Conservation (phyloP, 1,284 basidiomycete genomes). For the Boletus smithii region DNA sequence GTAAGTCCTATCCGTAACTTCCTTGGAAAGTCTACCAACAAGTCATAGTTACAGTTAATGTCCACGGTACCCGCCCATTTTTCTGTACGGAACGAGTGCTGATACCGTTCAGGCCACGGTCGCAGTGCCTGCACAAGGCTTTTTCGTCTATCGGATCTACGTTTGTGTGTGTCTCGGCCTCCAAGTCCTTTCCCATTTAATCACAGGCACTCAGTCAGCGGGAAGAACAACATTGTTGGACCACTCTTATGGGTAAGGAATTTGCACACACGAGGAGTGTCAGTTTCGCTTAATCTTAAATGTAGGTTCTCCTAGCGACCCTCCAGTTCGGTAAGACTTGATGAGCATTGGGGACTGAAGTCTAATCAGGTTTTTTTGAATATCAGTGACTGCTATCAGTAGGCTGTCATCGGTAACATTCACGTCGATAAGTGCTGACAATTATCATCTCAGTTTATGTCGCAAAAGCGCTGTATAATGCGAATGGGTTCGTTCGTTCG, state of each 20-base stretch:
- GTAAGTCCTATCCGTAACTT: conserved; percentile 6
- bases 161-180: too few species aligned
- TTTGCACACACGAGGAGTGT: too few species aligned
- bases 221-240: not conserved
- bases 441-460: not conserved
- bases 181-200: too few species aligned
- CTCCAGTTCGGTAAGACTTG: too few species aligned
- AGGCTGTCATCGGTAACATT: not conserved
- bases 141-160: too few species aligned
- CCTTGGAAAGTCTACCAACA: not conserved
- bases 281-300: not conserved
- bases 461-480: not conserved
- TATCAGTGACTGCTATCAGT: not conserved
- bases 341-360: too few species aligned
- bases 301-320: not conserved
- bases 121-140: too few species aligned
- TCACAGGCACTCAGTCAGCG: not conserved
- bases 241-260: not conserved
- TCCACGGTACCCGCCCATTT: not conserved
- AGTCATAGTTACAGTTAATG: conserved; percentile 10
- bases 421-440: not conserved
- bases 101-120: too few species aligned
- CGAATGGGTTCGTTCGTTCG: not conserved
- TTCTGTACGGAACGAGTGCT: too few species aligned
- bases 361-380: too few species aligned